A percentile compares a stretch with the other conserved stretches of the same genome.
These are phyloP conservation scores for Coniella vitis DNA, from an alignment of 2,329 filamentous ascomycete species.

Conservation along the genomic window DNA sequence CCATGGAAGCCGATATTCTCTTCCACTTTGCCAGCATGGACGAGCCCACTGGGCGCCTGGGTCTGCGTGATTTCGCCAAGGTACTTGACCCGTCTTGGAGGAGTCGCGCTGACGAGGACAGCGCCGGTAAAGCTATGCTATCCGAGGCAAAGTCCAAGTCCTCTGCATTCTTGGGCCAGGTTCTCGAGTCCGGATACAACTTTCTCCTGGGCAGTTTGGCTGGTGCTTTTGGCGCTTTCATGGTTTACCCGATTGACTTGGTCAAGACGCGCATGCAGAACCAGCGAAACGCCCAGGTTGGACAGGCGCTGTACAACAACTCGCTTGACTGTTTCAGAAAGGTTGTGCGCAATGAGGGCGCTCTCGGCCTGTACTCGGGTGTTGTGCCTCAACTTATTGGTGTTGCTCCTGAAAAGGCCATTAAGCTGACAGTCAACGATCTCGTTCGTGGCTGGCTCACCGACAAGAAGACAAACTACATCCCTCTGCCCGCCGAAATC, in stretches of 20 bases:
- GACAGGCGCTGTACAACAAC: conserved; percentile 91
- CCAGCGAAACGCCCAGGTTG: conserved; percentile 75
- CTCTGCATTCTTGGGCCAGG: conserved; percentile 51
- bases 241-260: conserved; percentile 98
- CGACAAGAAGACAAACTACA: conserved; percentile 65
- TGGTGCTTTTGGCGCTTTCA: conserved; percentile 95
- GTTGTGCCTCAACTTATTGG: conserved; percentile 92
- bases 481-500: conserved; percentile 66
- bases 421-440: conserved; percentile 98
- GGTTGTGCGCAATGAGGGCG: conserved; percentile 86
- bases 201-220: conserved; percentile 85
- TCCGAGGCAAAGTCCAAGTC: conserved; percentile 47
- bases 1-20: conserved; percentile 97
- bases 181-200: conserved; percentile 78
- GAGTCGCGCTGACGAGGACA: conserved; percentile 49
- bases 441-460: conserved; percentile 72
- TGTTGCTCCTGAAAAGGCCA: conserved; percentile 98
- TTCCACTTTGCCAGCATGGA: conserved; percentile 97
- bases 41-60: conserved; percentile 77
- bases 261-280: conserved; percentile 99
- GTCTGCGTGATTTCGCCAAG: conserved; percentile 81
- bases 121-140: conserved; percentile 28
- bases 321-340: conserved; percentile 92
- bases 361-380: conserved; percentile 86
- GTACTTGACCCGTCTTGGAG: conserved; percentile 93